phyloP scores from a whole-genome alignment of 2,329 filamentous ascomycete genomes.

The Ophiognomonia clavigignenti-juglandacearum region DNA sequence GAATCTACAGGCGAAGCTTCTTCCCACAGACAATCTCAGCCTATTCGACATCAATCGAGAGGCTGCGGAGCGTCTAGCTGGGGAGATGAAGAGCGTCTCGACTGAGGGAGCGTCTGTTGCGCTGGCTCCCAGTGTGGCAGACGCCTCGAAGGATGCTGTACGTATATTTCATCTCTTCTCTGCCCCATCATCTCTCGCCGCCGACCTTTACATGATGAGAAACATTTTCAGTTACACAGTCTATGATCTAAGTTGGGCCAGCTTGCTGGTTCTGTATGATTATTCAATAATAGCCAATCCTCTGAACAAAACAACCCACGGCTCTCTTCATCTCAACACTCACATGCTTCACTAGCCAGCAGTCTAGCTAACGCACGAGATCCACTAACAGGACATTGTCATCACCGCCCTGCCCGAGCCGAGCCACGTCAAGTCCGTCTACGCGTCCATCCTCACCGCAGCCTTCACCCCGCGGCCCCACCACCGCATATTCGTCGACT shows the following conservation, averaged over 20 bases:
- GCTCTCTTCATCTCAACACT: slow-evolving; percentile 1
- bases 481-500: slow-evolving; percentile 84
- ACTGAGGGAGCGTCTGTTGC: slow-evolving; percentile 42
- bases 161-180: slow-evolving; percentile 22
- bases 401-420: slow-evolving; percentile 89
- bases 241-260: slow-evolving; percentile 72
- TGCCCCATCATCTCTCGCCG: not conserved
- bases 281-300: slow-evolving; percentile 68
- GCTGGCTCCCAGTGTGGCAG: slow-evolving; percentile 38
- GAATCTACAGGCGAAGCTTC: slow-evolving; percentile 54
- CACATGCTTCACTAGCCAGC: not conserved
- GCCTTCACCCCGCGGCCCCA: slow-evolving; percentile 41
- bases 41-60: slow-evolving; percentile 54
- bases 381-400: slow-evolving; percentile 64
- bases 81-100: slow-evolving; percentile 39
- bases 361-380: slow-evolving; percentile 9
- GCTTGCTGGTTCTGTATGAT: slow-evolving; percentile 56
- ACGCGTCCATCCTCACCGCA: slow-evolving; percentile 65
- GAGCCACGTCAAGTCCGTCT: slow-evolving; percentile 79
- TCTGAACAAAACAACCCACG: slow-evolving; percentile 45
- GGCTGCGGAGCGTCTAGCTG: slow-evolving; percentile 40
- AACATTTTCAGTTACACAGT: slow-evolving; percentile 31
- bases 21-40: slow-evolving; percentile 43
- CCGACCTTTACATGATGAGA: slow-evolving; percentile 22
- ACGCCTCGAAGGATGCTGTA: slow-evolving; percentile 50